Conservation (phyloP, 495 filamentous ascomycete genomes). For the Platismatia glauca region DNA sequence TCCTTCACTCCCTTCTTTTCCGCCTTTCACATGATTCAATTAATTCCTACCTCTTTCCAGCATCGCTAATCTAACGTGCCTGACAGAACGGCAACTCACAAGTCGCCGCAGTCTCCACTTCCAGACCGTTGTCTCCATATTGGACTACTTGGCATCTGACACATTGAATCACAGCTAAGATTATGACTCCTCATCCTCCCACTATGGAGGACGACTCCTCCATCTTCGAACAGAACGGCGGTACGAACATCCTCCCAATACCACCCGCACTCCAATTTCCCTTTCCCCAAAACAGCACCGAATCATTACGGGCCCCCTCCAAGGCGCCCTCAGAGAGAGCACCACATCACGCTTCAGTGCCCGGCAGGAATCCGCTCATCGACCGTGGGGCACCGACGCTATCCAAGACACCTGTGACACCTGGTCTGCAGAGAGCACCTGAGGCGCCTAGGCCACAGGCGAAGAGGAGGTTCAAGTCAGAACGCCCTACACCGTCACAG, state of each 20-base stretch:
- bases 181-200: background rate
- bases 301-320: constrained; percentile 9
- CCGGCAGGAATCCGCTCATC: background rate
- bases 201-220: constrained; percentile 6
- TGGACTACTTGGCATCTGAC: background rate
- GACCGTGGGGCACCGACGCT: background rate
- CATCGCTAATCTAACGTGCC: background rate
- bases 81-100: background rate
- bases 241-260: constrained; percentile 22
- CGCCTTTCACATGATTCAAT: background rate
- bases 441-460: constrained; percentile 8
- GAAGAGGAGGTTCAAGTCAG: constrained; percentile 8
- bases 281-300: constrained; percentile 16
- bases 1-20: background rate
- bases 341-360: constrained; percentile 7
- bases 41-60: background rate
- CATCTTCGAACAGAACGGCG: constrained; percentile 1
- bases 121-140: background rate
- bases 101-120: background rate
- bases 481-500: constrained; percentile 17
- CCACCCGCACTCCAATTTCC: constrained; percentile 24
- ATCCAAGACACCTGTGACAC: background rate
- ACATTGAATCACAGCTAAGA: background rate
- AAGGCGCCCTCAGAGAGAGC: background rate
- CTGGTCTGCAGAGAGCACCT: background rate